Conservation (phyloP, 495 filamentous ascomycete genomes). For the Neurospora sp. region DNA sequence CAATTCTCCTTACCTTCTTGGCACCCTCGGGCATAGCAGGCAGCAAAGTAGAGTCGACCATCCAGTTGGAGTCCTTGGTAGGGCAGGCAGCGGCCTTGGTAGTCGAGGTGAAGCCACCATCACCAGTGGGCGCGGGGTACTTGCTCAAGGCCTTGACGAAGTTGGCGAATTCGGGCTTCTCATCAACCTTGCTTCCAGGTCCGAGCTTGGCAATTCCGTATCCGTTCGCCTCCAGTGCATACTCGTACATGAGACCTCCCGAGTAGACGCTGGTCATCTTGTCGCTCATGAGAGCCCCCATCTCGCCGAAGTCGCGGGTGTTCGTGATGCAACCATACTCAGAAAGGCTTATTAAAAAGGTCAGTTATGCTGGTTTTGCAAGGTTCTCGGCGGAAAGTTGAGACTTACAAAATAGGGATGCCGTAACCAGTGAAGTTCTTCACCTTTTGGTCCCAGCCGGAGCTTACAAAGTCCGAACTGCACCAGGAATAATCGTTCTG, state of each 20-base stretch:
- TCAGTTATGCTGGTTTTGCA: neutral
- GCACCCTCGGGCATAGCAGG: conserved; percentile 67
- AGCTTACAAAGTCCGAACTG: conserved; percentile 63
- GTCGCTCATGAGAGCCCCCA: conserved; percentile 65
- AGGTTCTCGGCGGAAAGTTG: neutral
- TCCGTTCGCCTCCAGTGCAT: conserved; percentile 63
- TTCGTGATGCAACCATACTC: conserved; percentile 85
- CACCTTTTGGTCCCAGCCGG: conserved; percentile 89
- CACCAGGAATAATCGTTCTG: conserved; percentile 97
- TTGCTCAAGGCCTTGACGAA: conserved; percentile 55
- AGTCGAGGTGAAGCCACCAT: conserved; percentile 66
- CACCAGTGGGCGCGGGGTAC: conserved; percentile 55
- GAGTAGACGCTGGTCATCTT: conserved; percentile 92
- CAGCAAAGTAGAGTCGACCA: conserved; percentile 53
- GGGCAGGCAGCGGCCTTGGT: conserved; percentile 63
- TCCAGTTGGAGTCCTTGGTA: conserved; percentile 55
- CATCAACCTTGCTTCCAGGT: conserved; percentile 38
- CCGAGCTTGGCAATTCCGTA: conserved; percentile 70
- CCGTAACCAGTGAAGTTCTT: conserved; percentile 84
- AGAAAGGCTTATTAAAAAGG: conserved; percentile 47
- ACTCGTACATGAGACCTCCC: conserved; percentile 93
- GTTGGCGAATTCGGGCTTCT: conserved; percentile 48
- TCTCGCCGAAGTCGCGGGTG: conserved; percentile 71
- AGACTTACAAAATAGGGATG: conserved; percentile 63
- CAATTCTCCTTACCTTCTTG: conserved; percentile 15